Conservation (phyloP, 2,329 filamentous ascomycete species). For the Xenoacremonium recifei region DNA sequence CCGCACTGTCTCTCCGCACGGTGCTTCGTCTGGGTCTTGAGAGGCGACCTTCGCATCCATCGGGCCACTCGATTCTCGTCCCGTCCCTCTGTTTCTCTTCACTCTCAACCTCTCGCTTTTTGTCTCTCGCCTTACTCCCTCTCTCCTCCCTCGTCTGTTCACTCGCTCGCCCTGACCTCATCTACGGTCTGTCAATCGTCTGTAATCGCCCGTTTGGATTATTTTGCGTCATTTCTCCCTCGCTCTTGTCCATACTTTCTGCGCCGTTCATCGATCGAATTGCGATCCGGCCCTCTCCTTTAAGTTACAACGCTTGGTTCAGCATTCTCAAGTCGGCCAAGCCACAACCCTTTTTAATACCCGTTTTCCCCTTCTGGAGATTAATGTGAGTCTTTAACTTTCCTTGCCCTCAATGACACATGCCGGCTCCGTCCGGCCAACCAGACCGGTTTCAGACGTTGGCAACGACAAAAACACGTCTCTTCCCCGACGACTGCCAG, state of each 20-base stretch:
- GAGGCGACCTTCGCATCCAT: conserved; percentile 2
- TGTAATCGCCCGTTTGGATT: neutral
- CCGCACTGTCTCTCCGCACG: neutral
- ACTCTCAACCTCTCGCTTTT: no score
- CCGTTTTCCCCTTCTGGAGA: conserved; percentile 26
- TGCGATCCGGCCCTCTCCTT: neutral
- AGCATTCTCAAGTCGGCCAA: conserved; percentile 21
- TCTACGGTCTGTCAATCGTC: conserved; percentile 1
- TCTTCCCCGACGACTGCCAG: conserved; percentile 3
- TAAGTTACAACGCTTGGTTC: no score
- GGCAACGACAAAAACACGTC: conserved; percentile 12
- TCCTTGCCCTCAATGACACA: conserved; percentile 27
- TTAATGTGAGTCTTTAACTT: conserved; percentile 36
- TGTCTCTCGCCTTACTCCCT: no score
- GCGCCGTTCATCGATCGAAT: neutral
- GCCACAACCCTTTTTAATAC: conserved; percentile 26
- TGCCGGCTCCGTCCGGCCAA: conserved; percentile 28
- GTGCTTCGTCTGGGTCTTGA: neutral
- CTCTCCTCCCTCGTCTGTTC: conserved; percentile 19
- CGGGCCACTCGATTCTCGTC: conserved; percentile 19
- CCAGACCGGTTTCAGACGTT: conserved; percentile 22
- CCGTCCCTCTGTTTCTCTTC: no score
- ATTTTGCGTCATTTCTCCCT: neutral
- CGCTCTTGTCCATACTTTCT: neutral
- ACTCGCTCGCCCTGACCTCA: conserved; percentile 1